Evolutionary conservation across 2,329 filamentous ascomycete genomes (phyloP).

Genomic region (Clonostachys rhizophaga): DNA sequence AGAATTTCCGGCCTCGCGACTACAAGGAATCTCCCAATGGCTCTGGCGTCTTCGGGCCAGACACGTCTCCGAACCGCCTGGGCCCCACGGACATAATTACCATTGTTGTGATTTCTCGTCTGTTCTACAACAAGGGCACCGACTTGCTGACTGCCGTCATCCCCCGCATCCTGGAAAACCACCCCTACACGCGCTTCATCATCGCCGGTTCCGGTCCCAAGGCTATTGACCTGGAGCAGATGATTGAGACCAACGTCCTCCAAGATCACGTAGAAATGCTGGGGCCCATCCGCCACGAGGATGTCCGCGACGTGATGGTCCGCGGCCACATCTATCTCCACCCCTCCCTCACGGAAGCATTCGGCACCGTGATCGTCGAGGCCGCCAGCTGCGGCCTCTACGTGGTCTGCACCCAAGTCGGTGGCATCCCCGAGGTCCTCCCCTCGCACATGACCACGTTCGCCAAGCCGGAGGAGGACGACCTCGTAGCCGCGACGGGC

Average conservation of each 20-base stretch:
- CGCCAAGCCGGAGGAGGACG: constrained; percentile 93
- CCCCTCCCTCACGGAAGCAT: constrained; percentile 91
- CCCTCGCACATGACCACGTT: constrained; percentile 97
- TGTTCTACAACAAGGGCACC: constrained; percentile 98
- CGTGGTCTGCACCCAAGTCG: constrained; percentile 93
- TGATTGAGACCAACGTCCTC: constrained; percentile 90
- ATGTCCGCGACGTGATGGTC: constrained; percentile 96
- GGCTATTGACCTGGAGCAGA: constrained; percentile 95
- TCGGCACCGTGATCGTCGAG: constrained; percentile 96
- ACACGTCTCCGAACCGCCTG: constrained; percentile 59
- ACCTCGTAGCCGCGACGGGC: constrained; percentile 84
- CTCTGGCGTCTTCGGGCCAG: constrained; percentile 26
- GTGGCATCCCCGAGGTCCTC: constrained; percentile 93
- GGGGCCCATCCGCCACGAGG: constrained; percentile 88
- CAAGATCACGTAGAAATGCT: constrained; percentile 93
- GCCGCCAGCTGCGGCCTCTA: constrained; percentile 94
- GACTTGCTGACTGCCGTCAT: constrained; percentile 96
- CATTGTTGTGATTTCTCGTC: constrained; percentile 92
- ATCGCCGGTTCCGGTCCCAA: constrained; percentile 96
- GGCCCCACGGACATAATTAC: constrained; percentile 85
- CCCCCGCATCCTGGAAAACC: constrained; percentile 80
- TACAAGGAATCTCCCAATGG: constrained; percentile 16
- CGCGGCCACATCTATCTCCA: constrained; percentile 95
- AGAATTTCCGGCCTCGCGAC: constrained; percentile 77
- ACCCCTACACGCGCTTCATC: constrained; percentile 93